phyloP scores from a whole-genome alignment of 768 basidiomycete genomes.

The Termitomyces sp. region DNA sequence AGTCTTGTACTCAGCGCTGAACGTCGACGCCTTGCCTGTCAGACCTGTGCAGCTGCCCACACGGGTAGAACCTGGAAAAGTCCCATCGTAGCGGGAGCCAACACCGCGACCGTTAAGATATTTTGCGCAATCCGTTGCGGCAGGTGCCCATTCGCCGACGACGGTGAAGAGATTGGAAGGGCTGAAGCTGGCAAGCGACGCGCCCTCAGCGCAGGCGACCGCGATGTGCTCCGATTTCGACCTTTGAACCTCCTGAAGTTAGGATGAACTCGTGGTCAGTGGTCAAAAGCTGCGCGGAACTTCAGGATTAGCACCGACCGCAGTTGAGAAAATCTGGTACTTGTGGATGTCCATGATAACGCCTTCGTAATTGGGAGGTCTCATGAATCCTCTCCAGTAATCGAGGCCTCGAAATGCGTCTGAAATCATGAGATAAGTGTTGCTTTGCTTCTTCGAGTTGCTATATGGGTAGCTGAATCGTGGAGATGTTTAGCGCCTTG shows the following conservation, averaged over 20 bases:
- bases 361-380: conserved; percentile 47
- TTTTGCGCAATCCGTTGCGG: conserved; percentile 72
- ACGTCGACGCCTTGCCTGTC: conserved; percentile 70
- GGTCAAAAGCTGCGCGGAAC: not conserved
- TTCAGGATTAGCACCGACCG: conserved; percentile 34
- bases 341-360: conserved; percentile 81
- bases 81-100: conserved; percentile 65
- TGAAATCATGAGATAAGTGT: conserved; percentile 65
- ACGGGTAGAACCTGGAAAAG: conserved; percentile 56
- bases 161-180: conserved; percentile 70
- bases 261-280: not conserved
- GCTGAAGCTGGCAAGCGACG: conserved; percentile 34
- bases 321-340: conserved; percentile 68
- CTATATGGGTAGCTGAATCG: conserved; percentile 32
- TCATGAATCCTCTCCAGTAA: conserved; percentile 66
- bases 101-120: conserved; percentile 82
- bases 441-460: conserved; percentile 42
- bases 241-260: conserved; percentile 41
- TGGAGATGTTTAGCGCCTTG: not conserved
- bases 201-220: conserved; percentile 49
- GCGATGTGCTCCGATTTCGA: conserved; percentile 54
- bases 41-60: conserved; percentile 74
- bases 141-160: conserved; percentile 88
- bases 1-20: conserved; percentile 74
- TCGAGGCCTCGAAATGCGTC: conserved; percentile 78